These are phyloP conservation scores for Stagonosporopsis tanaceti DNA, from an alignment of 2,329 filamentous ascomycete genomes.

Conservation along the genomic window DNA sequence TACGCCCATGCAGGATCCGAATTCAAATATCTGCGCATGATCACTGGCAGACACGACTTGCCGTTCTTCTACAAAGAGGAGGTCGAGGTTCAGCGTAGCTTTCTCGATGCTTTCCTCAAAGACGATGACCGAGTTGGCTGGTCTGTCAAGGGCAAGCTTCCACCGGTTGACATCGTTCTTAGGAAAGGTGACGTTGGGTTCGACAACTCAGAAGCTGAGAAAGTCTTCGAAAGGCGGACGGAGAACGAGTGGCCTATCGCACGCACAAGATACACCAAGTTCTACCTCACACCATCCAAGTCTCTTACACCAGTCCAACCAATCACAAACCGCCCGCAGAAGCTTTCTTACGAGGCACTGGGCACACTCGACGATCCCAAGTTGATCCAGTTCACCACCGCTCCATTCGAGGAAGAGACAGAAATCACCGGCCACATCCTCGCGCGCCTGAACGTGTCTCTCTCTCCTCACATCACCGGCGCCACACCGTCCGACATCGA, in stretches of 20 bases:
- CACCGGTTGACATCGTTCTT: constrained; percentile 68
- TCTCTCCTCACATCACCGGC: constrained; percentile 50
- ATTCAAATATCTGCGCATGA: constrained; percentile 73
- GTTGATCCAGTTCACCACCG: constrained; percentile 65
- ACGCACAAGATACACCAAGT: constrained; percentile 69
- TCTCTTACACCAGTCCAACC: constrained; percentile 51
- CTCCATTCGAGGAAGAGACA: constrained; percentile 67
- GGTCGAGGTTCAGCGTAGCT: constrained; percentile 71
- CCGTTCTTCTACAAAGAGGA: constrained; percentile 77
- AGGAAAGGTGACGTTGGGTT: constrained; percentile 72
- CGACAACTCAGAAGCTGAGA: constrained; percentile 70
- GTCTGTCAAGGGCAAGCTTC: constrained; percentile 64
- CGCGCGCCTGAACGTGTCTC: constrained; percentile 70
- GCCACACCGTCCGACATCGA: constrained; percentile 65
- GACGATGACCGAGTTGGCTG: constrained; percentile 70
- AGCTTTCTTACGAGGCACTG: constrained; percentile 66
- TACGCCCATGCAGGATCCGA: constrained; percentile 70
- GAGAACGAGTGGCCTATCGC: constrained; percentile 74
- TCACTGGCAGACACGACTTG: constrained; percentile 74
- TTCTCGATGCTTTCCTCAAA: constrained; percentile 76
- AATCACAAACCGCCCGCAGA: constrained; percentile 38
- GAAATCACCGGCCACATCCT: constrained; percentile 75
- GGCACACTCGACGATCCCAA: constrained; percentile 64
- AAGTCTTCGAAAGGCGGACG: constrained; percentile 61
- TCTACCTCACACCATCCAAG: constrained; percentile 62